These are phyloP conservation scores for Fonsecaea nubica DNA, from an alignment of 2,329 filamentous ascomycete genomes.

Conservation along the genomic window DNA sequence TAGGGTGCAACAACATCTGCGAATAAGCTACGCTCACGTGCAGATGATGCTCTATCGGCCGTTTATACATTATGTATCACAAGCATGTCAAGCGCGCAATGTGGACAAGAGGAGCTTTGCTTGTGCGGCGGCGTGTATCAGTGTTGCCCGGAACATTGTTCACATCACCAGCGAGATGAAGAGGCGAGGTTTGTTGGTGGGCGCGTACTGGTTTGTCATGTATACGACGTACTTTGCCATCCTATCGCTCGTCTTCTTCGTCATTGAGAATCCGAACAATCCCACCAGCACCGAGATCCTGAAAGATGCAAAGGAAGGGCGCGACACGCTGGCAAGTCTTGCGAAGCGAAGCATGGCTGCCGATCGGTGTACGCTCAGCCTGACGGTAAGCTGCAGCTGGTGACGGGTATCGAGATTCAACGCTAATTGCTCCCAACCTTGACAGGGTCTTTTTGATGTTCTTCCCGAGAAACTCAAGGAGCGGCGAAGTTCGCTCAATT, in stretches of 20 bases:
- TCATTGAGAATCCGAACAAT: conserved; percentile 68
- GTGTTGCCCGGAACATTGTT: conserved; percentile 69
- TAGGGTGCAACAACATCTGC: conserved; percentile 65
- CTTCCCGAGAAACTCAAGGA: conserved; percentile 75
- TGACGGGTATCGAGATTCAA: conserved; percentile 1
- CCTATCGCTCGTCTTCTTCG: conserved; percentile 68
- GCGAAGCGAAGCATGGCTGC: conserved; percentile 87
- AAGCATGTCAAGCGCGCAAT: conserved; percentile 55
- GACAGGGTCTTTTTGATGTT: conserved; percentile 79
- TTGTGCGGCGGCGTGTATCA: conserved; percentile 70
- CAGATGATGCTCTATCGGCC: conserved; percentile 70
- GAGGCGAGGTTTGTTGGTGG: conserved; percentile 64
- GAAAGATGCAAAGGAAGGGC: conserved; percentile 82
- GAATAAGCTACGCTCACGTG: conserved; percentile 68
- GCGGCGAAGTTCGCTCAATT: conserved; percentile 52
- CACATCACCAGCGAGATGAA: conserved; percentile 72
- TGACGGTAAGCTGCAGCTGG: conserved; percentile 66
- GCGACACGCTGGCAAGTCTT: conserved; percentile 78
- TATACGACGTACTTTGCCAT: conserved; percentile 73
- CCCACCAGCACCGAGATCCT: conserved; percentile 74
- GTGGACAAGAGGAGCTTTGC: conserved; percentile 69
- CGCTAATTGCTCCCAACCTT: conserved; percentile 4
- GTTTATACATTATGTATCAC: conserved; percentile 69
- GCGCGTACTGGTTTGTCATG: conserved; percentile 72
- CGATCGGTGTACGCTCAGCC: conserved; percentile 78